A percentile compares a stretch with the other conserved stretches of the same genome.
Evolutionary conservation across 441 rosid species (phyloP).

Genomic region (Arabidopsis hybrid): DNA sequence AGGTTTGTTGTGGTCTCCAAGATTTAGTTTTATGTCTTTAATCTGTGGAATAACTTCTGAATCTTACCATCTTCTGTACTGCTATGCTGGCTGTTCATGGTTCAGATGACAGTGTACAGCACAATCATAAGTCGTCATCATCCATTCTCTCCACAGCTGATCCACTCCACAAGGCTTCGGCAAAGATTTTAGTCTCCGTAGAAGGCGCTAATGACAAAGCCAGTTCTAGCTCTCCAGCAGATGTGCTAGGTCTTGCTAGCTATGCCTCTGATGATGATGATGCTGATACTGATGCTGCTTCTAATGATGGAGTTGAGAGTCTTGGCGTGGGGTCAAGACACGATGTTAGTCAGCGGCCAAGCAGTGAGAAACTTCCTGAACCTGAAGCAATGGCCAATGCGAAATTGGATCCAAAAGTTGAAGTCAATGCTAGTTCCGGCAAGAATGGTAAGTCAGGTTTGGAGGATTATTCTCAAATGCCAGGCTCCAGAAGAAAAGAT

Average conservation of each 20-base stretch:
- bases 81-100: conserved; percentile 40
- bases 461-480: conserved; percentile 38
- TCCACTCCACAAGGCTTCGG: conserved; percentile 57
- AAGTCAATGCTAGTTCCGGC: conserved; percentile 43
- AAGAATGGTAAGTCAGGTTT: conserved; percentile 44
- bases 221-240: conserved; percentile 66
- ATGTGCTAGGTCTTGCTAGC: conserved; percentile 90
- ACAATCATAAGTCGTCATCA: conserved; percentile 49
- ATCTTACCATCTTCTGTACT: conserved; percentile 9
- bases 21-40: conserved; percentile 22
- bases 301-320: conserved; percentile 58
- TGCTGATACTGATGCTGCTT: conserved; percentile 55
- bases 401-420: conserved; percentile 45
- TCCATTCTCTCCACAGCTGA: conserved; percentile 47
- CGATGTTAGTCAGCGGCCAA: conserved; percentile 48
- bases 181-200: conserved; percentile 55
- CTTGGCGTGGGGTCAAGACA: conserved; percentile 46
- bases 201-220: conserved; percentile 57
- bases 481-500: conserved; percentile 40
- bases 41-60: conserved; percentile 31
- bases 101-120: conserved; percentile 45
- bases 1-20: conserved; percentile 54
- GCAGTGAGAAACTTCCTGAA: conserved; percentile 48
- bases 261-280: conserved; percentile 88
- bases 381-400: conserved; percentile 52